Percentiles rank a stretch among this genome's conserved stretches.
Evolutionary conservation across 768 basidiomycete genomes (phyloP).

Genomic region (Mycena rebaudengoi): DNA sequence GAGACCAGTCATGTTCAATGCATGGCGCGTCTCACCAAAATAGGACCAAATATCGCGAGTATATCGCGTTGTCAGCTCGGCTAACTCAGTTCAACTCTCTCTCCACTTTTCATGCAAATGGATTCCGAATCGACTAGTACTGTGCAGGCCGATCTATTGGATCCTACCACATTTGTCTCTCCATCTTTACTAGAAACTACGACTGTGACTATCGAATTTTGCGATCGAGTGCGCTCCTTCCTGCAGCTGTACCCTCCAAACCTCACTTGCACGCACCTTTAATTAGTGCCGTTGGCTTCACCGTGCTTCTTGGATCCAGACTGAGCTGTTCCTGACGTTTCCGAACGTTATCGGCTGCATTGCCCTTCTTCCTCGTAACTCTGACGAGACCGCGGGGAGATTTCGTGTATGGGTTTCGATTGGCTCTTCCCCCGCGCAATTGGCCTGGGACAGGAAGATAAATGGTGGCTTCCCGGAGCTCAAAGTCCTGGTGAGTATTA

Average conservation of each 20-base stretch:
- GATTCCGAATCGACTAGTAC: too few relatives aligned
- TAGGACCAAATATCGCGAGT: background rate
- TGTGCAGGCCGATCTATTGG: constrained; percentile 35
- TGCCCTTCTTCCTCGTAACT: constrained; percentile 75
- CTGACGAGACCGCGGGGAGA: constrained; percentile 86
- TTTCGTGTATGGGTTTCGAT: constrained; percentile 89
- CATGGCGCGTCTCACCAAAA: background rate
- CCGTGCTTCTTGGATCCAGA: constrained; percentile 92
- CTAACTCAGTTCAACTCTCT: too few relatives aligned
- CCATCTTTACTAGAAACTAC: constrained; percentile 56
- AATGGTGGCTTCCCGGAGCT: constrained; percentile 95
- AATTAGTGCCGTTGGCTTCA: constrained; percentile 71
- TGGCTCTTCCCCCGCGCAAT: constrained; percentile 31
- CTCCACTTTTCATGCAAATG: too few relatives aligned
- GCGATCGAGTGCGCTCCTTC: constrained; percentile 74
- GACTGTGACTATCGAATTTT: constrained; percentile 88
- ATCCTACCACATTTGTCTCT: constrained; percentile 64
- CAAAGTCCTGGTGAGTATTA: constrained; percentile 72
- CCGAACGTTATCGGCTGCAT: constrained; percentile 76
- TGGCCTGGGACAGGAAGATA: constrained; percentile 91
- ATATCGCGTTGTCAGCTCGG: too few relatives aligned
- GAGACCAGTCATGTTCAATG: constrained; percentile 20
- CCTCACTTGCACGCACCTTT: background rate
- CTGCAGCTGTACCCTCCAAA: background rate
- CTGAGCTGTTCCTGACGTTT: constrained; percentile 91